phyloP scores from a whole-genome alignment of 768 basidiomycete species.

The Trametes villosa region DNA sequence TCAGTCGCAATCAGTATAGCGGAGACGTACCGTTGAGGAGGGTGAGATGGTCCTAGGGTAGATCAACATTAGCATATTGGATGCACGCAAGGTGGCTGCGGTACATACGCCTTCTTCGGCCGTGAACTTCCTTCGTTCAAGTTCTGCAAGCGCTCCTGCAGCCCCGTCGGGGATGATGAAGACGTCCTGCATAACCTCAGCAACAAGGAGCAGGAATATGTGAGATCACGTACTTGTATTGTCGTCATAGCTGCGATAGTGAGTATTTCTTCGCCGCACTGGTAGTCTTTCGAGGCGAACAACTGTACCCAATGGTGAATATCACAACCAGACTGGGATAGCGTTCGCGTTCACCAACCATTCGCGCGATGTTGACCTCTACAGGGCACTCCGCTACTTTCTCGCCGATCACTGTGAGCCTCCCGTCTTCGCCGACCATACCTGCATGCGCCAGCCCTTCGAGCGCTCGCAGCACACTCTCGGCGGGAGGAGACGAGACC shows the following conservation, averaged over 20 bases:
- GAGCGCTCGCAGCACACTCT: slow-evolving; percentile 82
- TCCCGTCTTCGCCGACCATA: slow-evolving; percentile 83
- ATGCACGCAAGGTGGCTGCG: neutral
- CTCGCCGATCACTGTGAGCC: slow-evolving; percentile 76
- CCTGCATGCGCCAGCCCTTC: slow-evolving; percentile 82
- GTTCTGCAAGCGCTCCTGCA: slow-evolving; percentile 82
- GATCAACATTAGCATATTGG: slow-evolving; percentile 6
- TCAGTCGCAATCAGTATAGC: neutral
- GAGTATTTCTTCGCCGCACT: slow-evolving; percentile 93
- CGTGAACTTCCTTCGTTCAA: slow-evolving; percentile 95
- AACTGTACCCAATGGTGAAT: slow-evolving; percentile 62
- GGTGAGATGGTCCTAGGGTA: slow-evolving; percentile 86
- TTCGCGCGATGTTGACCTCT: slow-evolving; percentile 91
- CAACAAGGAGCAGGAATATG: neutral
- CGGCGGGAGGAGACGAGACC: slow-evolving; percentile 86
- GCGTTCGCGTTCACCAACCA: too few species aligned
- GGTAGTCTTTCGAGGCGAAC: slow-evolving; percentile 81
- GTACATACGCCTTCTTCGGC: slow-evolving; percentile 90
- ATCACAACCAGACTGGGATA: neutral
- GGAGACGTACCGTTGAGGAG: slow-evolving; percentile 75
- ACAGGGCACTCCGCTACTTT: slow-evolving; percentile 94
- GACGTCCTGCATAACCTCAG: slow-evolving; percentile 62
- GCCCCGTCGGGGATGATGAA: slow-evolving; percentile 90
- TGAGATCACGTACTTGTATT: slow-evolving; percentile 52
- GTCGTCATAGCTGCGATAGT: slow-evolving; percentile 96